Evolutionary conservation across 2,329 filamentous ascomycete species (phyloP).

Genomic region (Periconia sp.): DNA sequence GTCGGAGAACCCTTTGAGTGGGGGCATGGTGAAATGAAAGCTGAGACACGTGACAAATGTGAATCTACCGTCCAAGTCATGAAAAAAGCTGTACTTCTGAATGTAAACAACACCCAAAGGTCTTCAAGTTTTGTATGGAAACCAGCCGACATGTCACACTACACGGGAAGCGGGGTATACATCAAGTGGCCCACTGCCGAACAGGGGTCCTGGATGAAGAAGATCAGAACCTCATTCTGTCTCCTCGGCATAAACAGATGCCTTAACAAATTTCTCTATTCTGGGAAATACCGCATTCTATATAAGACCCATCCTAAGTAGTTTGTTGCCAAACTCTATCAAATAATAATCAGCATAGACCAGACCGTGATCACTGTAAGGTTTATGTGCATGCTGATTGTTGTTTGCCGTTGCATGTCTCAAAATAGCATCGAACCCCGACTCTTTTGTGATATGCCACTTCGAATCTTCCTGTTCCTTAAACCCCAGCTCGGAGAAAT

Average conservation of each 20-base stretch:
- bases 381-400: conserved; percentile 48
- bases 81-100: neutral
- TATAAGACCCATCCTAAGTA: conserved; percentile 41
- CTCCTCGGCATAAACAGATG: too few species aligned
- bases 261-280: too few species aligned
- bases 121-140: too few species aligned
- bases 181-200: too few species aligned
- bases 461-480: conserved; percentile 5
- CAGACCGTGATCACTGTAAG: conserved; percentile 51
- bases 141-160: too few species aligned
- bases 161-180: too few species aligned
- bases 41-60: neutral
- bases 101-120: neutral
- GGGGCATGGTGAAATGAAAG: conserved; percentile 21
- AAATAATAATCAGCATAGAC: conserved; percentile 56
- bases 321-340: conserved; percentile 50
- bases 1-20: conserved; percentile 30
- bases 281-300: conserved; percentile 1
- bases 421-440: conserved; percentile 49
- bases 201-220: too few species aligned
- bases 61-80: neutral
- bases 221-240: too few species aligned
- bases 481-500: conserved; percentile 25
- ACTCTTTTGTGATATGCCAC: conserved; percentile 28
- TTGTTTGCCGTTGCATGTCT: conserved; percentile 52